Evolutionary conservation across 176 grass and related monocot genomes (phyloP).

Genomic region (Microstegium vimineum): DNA sequence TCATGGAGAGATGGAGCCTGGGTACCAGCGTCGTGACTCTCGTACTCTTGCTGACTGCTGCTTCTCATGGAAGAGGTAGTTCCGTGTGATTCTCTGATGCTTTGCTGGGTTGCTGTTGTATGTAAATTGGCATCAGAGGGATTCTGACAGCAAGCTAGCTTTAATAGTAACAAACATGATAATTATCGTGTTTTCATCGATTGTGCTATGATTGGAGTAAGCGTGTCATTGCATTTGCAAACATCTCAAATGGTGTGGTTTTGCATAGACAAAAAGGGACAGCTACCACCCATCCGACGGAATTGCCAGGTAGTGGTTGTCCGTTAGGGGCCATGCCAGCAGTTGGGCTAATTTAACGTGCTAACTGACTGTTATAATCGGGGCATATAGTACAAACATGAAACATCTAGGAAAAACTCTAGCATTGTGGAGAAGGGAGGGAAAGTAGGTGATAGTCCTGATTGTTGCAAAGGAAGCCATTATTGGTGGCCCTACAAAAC

Average conservation of each 20-base stretch:
- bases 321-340: background rate
- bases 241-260: background rate
- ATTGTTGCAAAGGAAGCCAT: constrained; percentile 3
- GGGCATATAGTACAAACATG: background rate
- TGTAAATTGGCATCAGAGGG: background rate
- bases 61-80: constrained; percentile 19
- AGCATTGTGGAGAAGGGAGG: background rate
- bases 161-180: background rate
- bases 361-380: constrained; percentile 5
- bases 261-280: background rate
- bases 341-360: background rate
- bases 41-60: constrained; percentile 14
- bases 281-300: background rate
- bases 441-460: background rate
- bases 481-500: constrained; percentile 5
- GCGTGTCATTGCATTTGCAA: background rate
- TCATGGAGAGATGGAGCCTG: constrained; percentile 37
- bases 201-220: background rate
- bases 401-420: background rate
- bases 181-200: background rate
- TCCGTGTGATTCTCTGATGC: background rate
- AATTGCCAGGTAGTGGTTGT: background rate
- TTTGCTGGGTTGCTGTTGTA: background rate
- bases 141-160: background rate
- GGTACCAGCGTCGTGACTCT: background rate